Percentiles rank a stretch among this genome's conserved stretches.
phyloP scores from a whole-genome alignment of 1,284 basidiomycete genomes.

The Waitea zeae region DNA sequence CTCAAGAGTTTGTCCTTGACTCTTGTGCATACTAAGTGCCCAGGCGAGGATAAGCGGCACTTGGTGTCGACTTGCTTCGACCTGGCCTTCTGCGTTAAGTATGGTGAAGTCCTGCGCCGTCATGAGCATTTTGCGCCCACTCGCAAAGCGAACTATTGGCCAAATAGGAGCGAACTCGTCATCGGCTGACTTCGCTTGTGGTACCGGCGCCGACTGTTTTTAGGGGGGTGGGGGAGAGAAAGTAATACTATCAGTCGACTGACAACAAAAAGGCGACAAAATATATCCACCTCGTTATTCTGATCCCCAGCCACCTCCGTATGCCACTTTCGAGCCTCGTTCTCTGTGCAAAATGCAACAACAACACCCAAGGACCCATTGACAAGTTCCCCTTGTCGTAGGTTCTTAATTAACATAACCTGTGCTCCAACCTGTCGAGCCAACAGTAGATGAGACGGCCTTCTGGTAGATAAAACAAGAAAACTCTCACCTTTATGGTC shows the following conservation, averaged over 20 bases:
- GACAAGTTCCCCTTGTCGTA: conserved; percentile 45
- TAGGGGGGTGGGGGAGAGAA: neutral
- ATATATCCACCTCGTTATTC: no score
- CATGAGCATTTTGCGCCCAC: conserved; percentile 24
- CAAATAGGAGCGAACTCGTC: conserved; percentile 14
- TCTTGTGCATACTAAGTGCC: conserved; percentile 78
- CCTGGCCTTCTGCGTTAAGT: conserved; percentile 29
- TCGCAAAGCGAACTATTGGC: conserved; percentile 40
- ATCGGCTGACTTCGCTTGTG: conserved; percentile 4
- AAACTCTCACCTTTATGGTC: conserved; percentile 10
- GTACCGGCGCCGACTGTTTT: conserved; percentile 5
- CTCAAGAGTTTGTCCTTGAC: conserved; percentile 71
- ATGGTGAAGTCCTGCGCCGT: conserved; percentile 38
- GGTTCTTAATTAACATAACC: conserved; percentile 38
- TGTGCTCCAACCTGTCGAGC: conserved; percentile 14
- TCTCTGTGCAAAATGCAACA: conserved; percentile 50
- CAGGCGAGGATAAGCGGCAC: conserved; percentile 66
- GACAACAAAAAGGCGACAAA: no score
- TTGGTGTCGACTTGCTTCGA: conserved; percentile 36
- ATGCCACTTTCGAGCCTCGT: no score
- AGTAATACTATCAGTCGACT: neutral
- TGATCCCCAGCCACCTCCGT: no score
- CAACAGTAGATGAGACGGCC: neutral
- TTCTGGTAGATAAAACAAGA: neutral
- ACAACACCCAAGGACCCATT: conserved; percentile 84